Percentiles rank a stretch among this genome's conserved stretches.
phyloP scores from a whole-genome alignment of 2,329 filamentous ascomycete genomes.

The Botrytis elliptica region DNA sequence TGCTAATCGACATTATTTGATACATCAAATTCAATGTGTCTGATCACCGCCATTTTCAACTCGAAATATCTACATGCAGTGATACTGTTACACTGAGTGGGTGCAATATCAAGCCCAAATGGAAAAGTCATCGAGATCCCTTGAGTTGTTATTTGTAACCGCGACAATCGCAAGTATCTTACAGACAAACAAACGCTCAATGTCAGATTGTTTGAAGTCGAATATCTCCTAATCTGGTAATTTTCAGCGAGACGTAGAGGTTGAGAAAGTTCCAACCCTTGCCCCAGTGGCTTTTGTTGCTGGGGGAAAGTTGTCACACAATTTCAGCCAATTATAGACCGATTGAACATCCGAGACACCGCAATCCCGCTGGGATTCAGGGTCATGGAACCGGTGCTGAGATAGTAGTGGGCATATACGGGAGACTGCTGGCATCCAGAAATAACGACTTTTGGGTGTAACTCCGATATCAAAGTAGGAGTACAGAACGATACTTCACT shows the following conservation, averaged over 20 bases:
- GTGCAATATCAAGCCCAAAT: not conserved
- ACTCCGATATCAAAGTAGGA: not conserved
- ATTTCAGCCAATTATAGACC: not conserved
- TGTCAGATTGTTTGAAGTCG: not conserved
- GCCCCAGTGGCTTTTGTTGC: conserved; percentile 4
- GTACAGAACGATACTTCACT: not conserved
- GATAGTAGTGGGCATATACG: not conserved
- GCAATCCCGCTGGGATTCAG: not conserved
- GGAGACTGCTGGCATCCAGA: not conserved
- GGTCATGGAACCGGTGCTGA: not conserved
- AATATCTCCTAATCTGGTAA: not conserved
- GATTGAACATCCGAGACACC: not conserved
- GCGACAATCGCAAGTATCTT: not conserved
- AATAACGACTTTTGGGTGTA: not conserved
- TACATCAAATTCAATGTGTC: not conserved
- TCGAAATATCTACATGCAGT: not conserved
- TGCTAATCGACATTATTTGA: not conserved
- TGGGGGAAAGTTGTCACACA: not conserved
- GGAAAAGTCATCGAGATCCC: not conserved
- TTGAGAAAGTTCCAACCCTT: not conserved
- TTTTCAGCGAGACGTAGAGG: not conserved
- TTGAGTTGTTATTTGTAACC: not conserved
- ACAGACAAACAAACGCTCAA: not conserved
- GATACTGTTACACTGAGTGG: not conserved
- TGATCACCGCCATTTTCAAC: not conserved